phyloP scores from a whole-genome alignment of 2,329 filamentous ascomycete genomes.

The Colletotrichum sojae region DNA sequence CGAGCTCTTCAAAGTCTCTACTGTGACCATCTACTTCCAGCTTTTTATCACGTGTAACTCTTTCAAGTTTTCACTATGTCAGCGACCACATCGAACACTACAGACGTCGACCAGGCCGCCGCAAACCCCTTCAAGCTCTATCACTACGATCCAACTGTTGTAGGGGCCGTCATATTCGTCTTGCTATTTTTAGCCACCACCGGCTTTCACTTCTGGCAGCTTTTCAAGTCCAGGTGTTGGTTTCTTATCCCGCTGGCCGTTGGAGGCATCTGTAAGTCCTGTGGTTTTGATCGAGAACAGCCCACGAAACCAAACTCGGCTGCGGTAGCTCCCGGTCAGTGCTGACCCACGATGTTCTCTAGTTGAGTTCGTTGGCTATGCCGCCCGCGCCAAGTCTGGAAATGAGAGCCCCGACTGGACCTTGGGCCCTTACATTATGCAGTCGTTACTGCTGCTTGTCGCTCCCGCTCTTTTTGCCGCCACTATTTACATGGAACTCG shows the following conservation, averaged over 20 bases:
- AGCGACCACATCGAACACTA: too few species aligned
- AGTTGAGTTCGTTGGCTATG: slow-evolving; percentile 66
- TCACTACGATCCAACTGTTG: slow-evolving; percentile 62
- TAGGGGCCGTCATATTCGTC: slow-evolving; percentile 59
- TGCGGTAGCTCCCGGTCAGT: background rate
- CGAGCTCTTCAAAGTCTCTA: too few species aligned
- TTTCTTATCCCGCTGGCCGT: slow-evolving; percentile 67
- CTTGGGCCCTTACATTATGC: slow-evolving; percentile 55
- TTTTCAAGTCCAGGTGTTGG: slow-evolving; percentile 61
- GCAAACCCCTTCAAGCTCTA: slow-evolving; percentile 51
- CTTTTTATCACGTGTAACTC: too few species aligned
- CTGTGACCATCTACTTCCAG: too few species aligned
- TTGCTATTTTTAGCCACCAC: slow-evolving; percentile 58
- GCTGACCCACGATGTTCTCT: background rate
- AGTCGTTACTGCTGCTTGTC: slow-evolving; percentile 60
- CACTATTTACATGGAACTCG: slow-evolving; percentile 65
- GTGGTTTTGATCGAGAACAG: background rate
- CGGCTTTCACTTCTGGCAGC: slow-evolving; percentile 55
- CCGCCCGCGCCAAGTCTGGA: slow-evolving; percentile 62
- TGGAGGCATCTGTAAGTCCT: slow-evolving; percentile 61
- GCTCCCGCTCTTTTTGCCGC: slow-evolving; percentile 64
- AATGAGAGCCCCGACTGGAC: slow-evolving; percentile 56
- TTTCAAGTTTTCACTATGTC: too few species aligned
- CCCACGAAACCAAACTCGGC: background rate
- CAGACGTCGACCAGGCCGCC: background rate